These are phyloP conservation scores for Collybiopsis luxurians DNA, from an alignment of 768 basidiomycete species.

Conservation along the genomic window DNA sequence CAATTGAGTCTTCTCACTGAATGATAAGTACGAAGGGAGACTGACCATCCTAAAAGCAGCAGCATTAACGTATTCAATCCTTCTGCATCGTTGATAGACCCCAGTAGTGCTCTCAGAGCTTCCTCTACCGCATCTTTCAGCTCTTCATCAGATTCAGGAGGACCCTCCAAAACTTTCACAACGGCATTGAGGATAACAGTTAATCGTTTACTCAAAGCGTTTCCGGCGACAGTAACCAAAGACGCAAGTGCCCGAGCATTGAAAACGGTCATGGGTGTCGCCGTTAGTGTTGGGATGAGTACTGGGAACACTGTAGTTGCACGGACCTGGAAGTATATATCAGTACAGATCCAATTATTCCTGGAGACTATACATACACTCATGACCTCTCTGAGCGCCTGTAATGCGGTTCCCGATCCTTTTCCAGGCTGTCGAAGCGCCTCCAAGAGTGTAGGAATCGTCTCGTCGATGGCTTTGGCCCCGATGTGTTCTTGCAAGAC, in stretches of 20 bases:
- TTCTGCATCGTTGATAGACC: constrained; percentile 80
- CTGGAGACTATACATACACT: constrained; percentile 42
- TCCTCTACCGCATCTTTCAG: constrained; percentile 67
- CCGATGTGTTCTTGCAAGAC: constrained; percentile 91
- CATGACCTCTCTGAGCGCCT: constrained; percentile 94
- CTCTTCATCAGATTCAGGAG: constrained; percentile 59
- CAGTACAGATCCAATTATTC: not conserved
- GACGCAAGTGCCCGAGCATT: constrained; percentile 90
- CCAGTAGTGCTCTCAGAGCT: constrained; percentile 70
- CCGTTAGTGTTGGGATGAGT: constrained; percentile 88
- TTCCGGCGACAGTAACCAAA: constrained; percentile 91
- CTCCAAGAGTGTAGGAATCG: constrained; percentile 91
- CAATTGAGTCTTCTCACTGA: not conserved
- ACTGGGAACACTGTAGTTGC: constrained; percentile 96
- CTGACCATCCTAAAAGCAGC: constrained; percentile 83
- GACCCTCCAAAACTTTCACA: constrained; percentile 69
- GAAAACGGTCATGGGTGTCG: constrained; percentile 90
- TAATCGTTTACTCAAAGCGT: constrained; percentile 81
- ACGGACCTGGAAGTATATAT: constrained; percentile 61
- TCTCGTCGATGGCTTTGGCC: constrained; percentile 90
- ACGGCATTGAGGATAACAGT: constrained; percentile 76
- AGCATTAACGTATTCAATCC: constrained; percentile 90
- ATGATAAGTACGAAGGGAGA: not conserved
- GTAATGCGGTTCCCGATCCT: constrained; percentile 91
- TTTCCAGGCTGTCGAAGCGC: constrained; percentile 92